Evolutionary conservation across 768 basidiomycete genomes (phyloP).

Genomic region (Termitomyces sp.): DNA sequence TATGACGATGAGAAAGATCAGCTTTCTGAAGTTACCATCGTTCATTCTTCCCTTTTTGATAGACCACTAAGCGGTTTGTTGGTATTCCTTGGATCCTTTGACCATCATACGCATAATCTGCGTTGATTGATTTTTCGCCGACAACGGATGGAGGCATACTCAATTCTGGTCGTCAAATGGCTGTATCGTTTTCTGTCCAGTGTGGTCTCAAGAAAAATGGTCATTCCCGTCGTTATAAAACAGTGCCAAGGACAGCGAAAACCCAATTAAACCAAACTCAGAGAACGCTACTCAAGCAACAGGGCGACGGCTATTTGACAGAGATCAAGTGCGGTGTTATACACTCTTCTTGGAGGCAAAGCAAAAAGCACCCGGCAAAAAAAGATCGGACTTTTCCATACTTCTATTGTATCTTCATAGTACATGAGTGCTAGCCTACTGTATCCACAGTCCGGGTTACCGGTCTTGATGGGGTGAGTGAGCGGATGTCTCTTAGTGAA

Average conservation of each 20-base stretch:
- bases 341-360: too few relatives aligned
- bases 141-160: not conserved
- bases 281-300: too few relatives aligned
- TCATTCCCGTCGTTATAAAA: not conserved
- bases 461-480: not conserved
- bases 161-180: not conserved
- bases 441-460: not conserved
- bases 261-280: too few relatives aligned
- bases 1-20: constrained; percentile 1
- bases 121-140: not conserved
- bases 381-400: not conserved
- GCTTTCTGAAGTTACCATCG: constrained; percentile 1
- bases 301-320: too few relatives aligned
- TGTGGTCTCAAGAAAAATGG: constrained; percentile 2
- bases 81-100: not conserved
- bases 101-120: not conserved
- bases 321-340: not conserved
- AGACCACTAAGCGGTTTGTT: not conserved
- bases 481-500: not conserved
- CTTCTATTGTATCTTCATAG: not conserved
- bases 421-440: not conserved
- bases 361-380: not conserved
- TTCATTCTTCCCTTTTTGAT: not conserved
- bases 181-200: too few relatives aligned
- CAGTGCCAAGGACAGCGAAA: not conserved